Base-by-base conservation (phyloP, 2,329 filamentous ascomycete genomes). In the Cercospora sp. region DNA sequence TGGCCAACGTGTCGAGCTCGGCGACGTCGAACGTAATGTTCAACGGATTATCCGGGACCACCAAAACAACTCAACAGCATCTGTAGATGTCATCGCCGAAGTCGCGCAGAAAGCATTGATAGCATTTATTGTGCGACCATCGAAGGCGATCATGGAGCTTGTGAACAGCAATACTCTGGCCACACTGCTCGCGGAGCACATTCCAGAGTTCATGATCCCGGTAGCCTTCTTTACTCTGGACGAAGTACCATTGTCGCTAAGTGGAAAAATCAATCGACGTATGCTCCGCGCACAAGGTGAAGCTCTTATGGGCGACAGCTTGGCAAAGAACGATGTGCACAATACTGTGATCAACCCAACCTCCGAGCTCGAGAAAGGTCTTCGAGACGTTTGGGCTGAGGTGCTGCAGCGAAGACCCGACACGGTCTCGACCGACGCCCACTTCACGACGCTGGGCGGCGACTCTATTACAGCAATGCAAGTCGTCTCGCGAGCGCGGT, bases 1-100 rank as follows among this genome's bases (percentile, higher is more conserved):
- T 40, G 92, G 92, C 0, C 90, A 93, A 72, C 83, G 90, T 53
- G 88, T 96, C 40, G 91, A 95, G 74, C 84, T 93, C 12, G 85
- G 86, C 0, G 92, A 94, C 74, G 89, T 96, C 58, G 90, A 18
- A 65, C 68, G 30, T 10, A 51, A 51, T 16, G 30, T 36, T 10
- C 28, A 60, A 16, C 42, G 55, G 18, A 31, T 57, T 23, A 28
- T 70, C 8, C 48, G 64, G 10, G 48, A 69, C 40, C 13, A 57
- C 7, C 16, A 57, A 13, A 18, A 26, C 6, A 1, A 63, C 36
- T 31, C 42, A 12, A 12, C 51, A 13, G 45, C 18, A 8, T 33
- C 10, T 7, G 30, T 63, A 5, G 10, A 48, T 16, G 33, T 63
- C 30, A 51, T 36, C 10, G 61, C 30, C 4, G 61, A 63, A 36